Evolutionary conservation across 176 grass and related monocot species (phyloP), one percentile per base, ranked within the genome.

Genomic region (Calamus simplicifolius): DNA sequence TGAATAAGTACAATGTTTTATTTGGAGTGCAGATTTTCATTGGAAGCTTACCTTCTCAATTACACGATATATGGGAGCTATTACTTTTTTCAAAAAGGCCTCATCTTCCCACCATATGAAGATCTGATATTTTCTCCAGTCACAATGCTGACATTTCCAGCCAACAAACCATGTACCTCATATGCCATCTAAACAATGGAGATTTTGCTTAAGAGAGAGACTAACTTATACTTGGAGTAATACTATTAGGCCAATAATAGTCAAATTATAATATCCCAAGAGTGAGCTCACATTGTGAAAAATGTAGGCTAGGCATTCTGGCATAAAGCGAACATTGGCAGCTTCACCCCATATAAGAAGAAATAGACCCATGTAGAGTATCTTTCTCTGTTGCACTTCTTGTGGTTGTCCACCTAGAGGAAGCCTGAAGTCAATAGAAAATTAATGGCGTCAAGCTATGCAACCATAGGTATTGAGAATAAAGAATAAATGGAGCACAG

Each of bases 281-380:
- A 64, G 18, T 57, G 10, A 68, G 35, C 26, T 71, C 84, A 91
- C 87, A 80, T 97, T 88, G 69, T 97, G 92, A 72, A 97, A 97
- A 28, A 97, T 91, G 75, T 97, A 97, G 80, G 83, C 87, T 63
- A 97, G 78, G 59, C 87, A 96, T 54, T 88, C 92, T 16, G 83
- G 92, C 84, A 97, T 97, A 79, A 91, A 97, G 19, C 87, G 88
- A 19, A 97, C 65, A 48, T 97, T 97, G 70, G 83, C 69, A 72
- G 87, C 75, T 82, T 97, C 92, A 58, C 92, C 87, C 92, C 92
- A 97, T 49, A 97, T 88, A 28, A 97, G 87, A 85, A 97, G 87
- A 82, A 74, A 97, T 25, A 97, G 78, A 19, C 92, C 87, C 75
- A 90, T 82, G 70, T 90, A 90, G 50, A 97, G 70, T 75, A 88